These are phyloP conservation scores for Dovyalis caffra DNA, from an alignment of 345 rosid genomes.

Conservation along the genomic window DNA sequence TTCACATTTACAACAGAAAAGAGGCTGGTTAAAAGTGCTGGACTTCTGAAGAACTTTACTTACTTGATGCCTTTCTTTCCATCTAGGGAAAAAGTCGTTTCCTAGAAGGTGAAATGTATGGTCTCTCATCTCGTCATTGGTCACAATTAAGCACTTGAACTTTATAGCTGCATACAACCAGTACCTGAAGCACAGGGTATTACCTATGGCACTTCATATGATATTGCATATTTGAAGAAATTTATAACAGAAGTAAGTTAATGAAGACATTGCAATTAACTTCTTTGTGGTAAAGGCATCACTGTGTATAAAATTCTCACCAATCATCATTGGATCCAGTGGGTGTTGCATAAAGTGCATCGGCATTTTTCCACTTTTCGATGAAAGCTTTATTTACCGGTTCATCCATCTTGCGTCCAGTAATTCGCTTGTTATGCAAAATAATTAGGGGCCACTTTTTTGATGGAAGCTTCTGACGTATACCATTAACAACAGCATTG, in stretches of 20 bases:
- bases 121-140: conserved; percentile 82
- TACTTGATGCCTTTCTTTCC: conserved; percentile 86
- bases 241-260: too few species aligned
- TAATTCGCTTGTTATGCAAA: conserved; percentile 56
- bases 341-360: conserved; percentile 65
- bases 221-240: conserved; percentile 1
- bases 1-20: background rate
- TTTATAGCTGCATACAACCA: conserved; percentile 83
- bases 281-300: background rate
- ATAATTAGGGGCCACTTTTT: conserved; percentile 66
- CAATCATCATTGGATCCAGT: conserved; percentile 77
- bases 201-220: conserved; percentile 19
- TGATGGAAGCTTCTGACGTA: conserved; percentile 58
- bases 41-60: conserved; percentile 21
- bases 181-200: conserved; percentile 56
- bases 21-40: background rate
- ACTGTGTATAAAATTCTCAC: conserved; percentile 36
- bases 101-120: conserved; percentile 75
- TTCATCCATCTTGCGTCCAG: conserved; percentile 43
- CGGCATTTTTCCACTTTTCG: conserved; percentile 64
- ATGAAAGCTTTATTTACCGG: conserved; percentile 39
- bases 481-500: conserved; percentile 51
- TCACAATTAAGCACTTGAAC: conserved; percentile 60
- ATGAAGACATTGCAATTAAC: background rate
- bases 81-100: conserved; percentile 65